Evolutionary conservation across 768 basidiomycete species (phyloP).

Genomic region (Filobasidium wieringae): DNA sequence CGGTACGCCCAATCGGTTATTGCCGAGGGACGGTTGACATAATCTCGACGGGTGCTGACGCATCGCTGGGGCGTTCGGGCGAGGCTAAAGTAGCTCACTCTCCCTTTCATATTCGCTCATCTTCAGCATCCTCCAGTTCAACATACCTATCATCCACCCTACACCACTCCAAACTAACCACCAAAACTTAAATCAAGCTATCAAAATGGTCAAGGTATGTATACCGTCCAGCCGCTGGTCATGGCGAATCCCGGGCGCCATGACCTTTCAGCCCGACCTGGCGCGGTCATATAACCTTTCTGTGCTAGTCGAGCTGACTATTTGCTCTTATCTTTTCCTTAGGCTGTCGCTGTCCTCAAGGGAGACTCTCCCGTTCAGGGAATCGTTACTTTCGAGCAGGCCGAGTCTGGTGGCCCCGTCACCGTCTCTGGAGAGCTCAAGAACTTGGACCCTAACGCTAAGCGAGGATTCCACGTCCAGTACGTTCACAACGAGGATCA

Average conservation of each 20-base stretch:
- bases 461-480: conserved; percentile 74
- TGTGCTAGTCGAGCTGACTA: no score
- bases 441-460: conserved; percentile 49
- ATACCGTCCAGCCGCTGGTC: background rate
- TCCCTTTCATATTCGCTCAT: background rate
- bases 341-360: conserved; percentile 54
- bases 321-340: no score
- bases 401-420: conserved; percentile 45
- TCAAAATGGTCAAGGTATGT: background rate
- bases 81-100: no score
- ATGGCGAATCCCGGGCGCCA: background rate
- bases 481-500: conserved; percentile 40
- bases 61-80: no score
- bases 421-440: conserved; percentile 52
- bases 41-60: background rate
- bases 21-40: no score
- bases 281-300: background rate
- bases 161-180: background rate
- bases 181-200: background rate
- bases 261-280: background rate
- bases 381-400: conserved; percentile 56
- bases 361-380: conserved; percentile 55
- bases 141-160: background rate
- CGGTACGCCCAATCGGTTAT: background rate
- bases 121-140: background rate